Percentiles rank a stretch among this genome's conserved stretches.
phyloP scores from a whole-genome alignment of 1,284 basidiomycete genomes.

The Rhizopogon hawkerae region DNA sequence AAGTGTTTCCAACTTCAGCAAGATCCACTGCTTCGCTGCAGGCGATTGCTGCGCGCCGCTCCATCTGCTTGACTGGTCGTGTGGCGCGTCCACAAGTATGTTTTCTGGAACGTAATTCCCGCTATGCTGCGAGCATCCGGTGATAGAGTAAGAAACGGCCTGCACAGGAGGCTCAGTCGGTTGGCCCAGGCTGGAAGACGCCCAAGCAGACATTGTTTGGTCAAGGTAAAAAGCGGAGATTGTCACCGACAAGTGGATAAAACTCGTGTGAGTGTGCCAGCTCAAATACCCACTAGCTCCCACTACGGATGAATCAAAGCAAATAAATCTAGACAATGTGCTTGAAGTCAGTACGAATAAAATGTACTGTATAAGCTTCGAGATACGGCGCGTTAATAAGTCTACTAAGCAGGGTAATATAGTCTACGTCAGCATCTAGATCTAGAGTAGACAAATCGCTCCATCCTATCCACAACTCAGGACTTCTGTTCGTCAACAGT shows the following conservation, averaged over 20 bases:
- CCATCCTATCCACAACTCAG: neutral
- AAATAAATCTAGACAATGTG: neutral
- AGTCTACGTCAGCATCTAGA: conserved; percentile 2
- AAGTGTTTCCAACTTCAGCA: conserved; percentile 50
- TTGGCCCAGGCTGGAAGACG: neutral
- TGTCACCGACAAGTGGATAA: neutral
- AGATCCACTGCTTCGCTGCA: conserved; percentile 58
- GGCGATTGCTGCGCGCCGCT: conserved; percentile 52
- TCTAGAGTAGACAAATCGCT: neutral
- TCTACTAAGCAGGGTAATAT: neutral
- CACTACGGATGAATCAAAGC: neutral
- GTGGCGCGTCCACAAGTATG: conserved; percentile 54
- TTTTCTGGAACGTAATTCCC: conserved; percentile 61
- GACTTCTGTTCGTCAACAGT: conserved; percentile 50
- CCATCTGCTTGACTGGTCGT: conserved; percentile 63
- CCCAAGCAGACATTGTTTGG: conserved; percentile 10
- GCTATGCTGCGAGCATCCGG: conserved; percentile 58
- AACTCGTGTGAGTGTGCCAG: too few relatives aligned
- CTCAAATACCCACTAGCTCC: too few relatives aligned
- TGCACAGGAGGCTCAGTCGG: conserved; percentile 9
- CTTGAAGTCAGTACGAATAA: neutral
- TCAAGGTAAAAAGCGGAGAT: neutral
- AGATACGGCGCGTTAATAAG: neutral
- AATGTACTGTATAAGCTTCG: neutral
- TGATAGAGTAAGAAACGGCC: conserved; percentile 40